Evolutionary conservation across 2,329 filamentous ascomycete genomes (phyloP), one percentile per base, ranked within the genome.

Genomic region (Diaporthe sp.): DNA sequence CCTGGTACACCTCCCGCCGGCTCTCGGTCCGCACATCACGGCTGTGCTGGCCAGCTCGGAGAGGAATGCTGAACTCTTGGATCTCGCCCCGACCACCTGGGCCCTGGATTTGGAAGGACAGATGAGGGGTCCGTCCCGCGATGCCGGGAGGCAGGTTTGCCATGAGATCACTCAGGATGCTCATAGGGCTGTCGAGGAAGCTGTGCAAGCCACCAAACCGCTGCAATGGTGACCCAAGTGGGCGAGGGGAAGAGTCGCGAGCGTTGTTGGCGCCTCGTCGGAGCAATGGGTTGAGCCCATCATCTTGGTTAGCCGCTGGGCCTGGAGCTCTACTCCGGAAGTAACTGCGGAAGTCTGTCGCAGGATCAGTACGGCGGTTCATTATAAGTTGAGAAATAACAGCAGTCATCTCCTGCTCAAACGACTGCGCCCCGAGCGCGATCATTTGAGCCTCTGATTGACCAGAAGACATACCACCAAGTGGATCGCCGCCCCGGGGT

Each of bases 221-320:
- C 71, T 60, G 40, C 60, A 93, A 85, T 64, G 89, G 85, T 69
- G 86, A 83, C 40, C 89, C 81, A 47, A 86, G 84, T 58, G 85
- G 84, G 64, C 89, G 89, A 69, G 89, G 86, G 12, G 87, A 80
- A 45, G 80, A 80, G 25, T 91, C 88, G 73, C 85, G 84, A 33
- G 81, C 82, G 35, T 83, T 79, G 30, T 85, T 84, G 64, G 81
- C 83, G 60, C 84, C 83, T 73, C 94, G 92, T 77, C 95, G 93
- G 71, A 98, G 90, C 17, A 98, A 87, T 57, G 96, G 96, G 80
- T 98, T 98, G 30, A 92, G 88, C 4, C 95, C 95, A 81, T 98
- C 96, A 77, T 98, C 95, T 45, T 89, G 88, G 38, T 87, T 88
- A 70, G 89, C 85, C 42, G 89, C 86, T 28, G 85, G 86, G 61